These are phyloP conservation scores for Nicotiana paniculata DNA, from an alignment of 257 asterid genomes.

Conservation along the genomic window DNA sequence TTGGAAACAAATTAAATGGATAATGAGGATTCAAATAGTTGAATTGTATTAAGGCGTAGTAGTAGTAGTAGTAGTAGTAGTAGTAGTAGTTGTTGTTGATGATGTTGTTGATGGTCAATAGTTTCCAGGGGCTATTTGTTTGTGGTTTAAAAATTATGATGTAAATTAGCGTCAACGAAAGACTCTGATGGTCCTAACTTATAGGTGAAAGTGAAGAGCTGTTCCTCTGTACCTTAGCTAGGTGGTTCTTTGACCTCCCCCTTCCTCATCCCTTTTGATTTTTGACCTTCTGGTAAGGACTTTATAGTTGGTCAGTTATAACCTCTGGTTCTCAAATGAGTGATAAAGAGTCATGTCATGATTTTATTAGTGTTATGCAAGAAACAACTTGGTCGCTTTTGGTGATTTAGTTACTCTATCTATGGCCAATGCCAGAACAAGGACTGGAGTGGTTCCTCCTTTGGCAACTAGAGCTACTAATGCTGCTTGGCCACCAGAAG, in stretches of 20 bases:
- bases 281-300: neutral
- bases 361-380: neutral
- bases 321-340: neutral
- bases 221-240: neutral
- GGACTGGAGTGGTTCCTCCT: constrained; percentile 52
- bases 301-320: neutral
- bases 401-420: neutral
- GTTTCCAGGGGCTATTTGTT: neutral
- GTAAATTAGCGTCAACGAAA: neutral
- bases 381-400: neutral
- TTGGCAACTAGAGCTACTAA: constrained; percentile 62
- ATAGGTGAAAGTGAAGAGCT: neutral
- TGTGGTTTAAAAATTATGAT: too few species aligned
- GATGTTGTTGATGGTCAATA: neutral
- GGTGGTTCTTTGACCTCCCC: neutral
- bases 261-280: neutral
- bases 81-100: too few species aligned
- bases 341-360: neutral
- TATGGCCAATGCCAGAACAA: constrained; percentile 39
- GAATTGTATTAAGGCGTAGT: neutral
- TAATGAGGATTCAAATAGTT: neutral
- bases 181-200: neutral
- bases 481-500: constrained; percentile 79
- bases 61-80: neutral
- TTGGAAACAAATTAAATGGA: neutral